Evolutionary conservation across 2,329 filamentous ascomycete species (phyloP), one percentile per base, ranked within the genome.

Genomic region (Monilinia fructicola): DNA sequence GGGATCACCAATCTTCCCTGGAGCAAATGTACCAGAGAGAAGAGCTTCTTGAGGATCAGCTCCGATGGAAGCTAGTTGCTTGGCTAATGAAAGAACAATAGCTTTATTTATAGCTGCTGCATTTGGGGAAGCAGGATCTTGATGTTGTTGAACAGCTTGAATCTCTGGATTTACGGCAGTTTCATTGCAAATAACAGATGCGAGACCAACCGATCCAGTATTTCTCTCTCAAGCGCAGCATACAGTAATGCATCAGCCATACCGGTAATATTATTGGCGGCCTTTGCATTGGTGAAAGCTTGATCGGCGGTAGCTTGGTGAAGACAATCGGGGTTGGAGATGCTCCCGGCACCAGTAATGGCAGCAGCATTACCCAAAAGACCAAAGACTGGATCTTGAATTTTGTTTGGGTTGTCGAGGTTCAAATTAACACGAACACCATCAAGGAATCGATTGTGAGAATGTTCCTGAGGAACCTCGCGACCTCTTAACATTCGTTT

Each of bases 141-240:
- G 87, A 77, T 90, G 87, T 77, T 89, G 86, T 64, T 80, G 78
- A 67, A 90, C 75, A 54, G 85, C 85, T 38, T 81, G 83, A 72
- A 90, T 88, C 78, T 90, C 87, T 3, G 87, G 82, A 78, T 90
- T 90, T 67, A 81, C 79, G 21, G 87, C 85, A 73, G 82, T 85
- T 75, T 77, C 78, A 52, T 77, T 81, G 79, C 87, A 90, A 59
- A 82, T 77, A 42, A 81, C 84, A 56, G 84, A 87, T n/a, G 81
- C 82, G 54, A 80, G 76, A 60, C 86, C 87, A 68, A 89, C 85
- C 14, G 74, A 72, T 60, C 78, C 83, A 35, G 85, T 88, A 78
- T 89, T 89, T 66, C 85, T 82, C 85, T 82, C 80, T 89, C 87
- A 28, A 85, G 76, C 42, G 81, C 79, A 54, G 81, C 79, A 76